A percentile compares a stretch with the other conserved stretches of the same genome.
phyloP scores from a whole-genome alignment of 768 basidiomycete species.

The Phaeotremella fagi region DNA sequence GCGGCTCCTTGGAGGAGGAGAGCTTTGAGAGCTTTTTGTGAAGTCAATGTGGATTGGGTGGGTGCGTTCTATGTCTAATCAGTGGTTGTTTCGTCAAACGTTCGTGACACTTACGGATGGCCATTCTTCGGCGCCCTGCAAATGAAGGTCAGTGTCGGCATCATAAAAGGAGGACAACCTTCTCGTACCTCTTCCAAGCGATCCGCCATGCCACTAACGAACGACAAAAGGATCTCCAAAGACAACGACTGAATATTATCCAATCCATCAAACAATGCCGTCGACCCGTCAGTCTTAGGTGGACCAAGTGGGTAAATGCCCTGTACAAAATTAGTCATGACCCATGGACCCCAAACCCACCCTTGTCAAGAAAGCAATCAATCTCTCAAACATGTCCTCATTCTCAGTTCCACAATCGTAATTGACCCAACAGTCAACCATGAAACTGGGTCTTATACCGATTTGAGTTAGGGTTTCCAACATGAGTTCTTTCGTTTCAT shows the following conservation, averaged over 20 bases:
- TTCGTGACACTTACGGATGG: constrained; percentile 58
- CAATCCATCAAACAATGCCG: constrained; percentile 51
- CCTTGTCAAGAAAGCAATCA: constrained; percentile 77
- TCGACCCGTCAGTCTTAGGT: constrained; percentile 58
- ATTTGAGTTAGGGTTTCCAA: constrained; percentile 80
- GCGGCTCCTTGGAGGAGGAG: constrained; percentile 74
- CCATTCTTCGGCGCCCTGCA: constrained; percentile 56
- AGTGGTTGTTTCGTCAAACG: constrained; percentile 3
- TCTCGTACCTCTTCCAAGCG: constrained; percentile 52
- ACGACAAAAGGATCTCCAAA: constrained; percentile 77
- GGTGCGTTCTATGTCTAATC: constrained; percentile 54
- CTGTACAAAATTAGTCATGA: constrained; percentile 33
- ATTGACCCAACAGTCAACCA: constrained; percentile 92
- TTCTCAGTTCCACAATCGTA: constrained; percentile 97
- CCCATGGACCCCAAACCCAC: constrained; percentile 50
- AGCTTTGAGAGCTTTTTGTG: constrained; percentile 76
- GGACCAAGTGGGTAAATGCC: constrained; percentile 72
- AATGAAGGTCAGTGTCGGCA: constrained; percentile 27
- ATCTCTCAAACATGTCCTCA: constrained; percentile 88
- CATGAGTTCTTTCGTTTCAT: constrained; percentile 82
- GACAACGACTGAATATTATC: constrained; percentile 79
- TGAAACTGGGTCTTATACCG: constrained; percentile 77
- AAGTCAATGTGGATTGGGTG: constrained; percentile 58
- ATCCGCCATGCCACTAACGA: constrained; percentile 79
- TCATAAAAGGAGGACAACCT: not conserved